Base-by-base conservation (phyloP, 257 asterid species). In the Plantago elongata region DNA sequence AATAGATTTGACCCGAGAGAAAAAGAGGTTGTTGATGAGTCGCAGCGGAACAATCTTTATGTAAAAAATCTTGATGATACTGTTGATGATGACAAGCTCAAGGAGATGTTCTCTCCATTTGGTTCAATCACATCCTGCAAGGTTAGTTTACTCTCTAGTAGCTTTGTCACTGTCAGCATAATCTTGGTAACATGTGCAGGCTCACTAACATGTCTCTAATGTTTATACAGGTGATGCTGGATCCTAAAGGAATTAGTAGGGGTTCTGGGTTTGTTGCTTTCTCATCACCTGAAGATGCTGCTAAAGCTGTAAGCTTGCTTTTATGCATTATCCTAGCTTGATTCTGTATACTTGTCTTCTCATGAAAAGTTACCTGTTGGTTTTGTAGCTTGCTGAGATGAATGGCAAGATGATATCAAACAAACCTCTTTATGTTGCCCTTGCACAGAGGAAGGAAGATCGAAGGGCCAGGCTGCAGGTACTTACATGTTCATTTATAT, bases 251-350 rank as follows among this genome's bases (percentile, higher is more conserved):
- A 48, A 76, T 80, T 56, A 91, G 98, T 85, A 79, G 85, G 66
- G 98, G 98, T 18, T 91, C 94, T 14, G 98, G 95, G n/a, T 91
- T 91, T 86, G 98, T 91, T 72, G 95, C 96, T 34, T 91, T 86
- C 71, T 78, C 94, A 68, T 80, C 90, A 8, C 87, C 96, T 17
- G 95, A 88, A 60, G 96, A 88, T 73, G 90, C 96, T 62, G 78
- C 98, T 48, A 78, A 81, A 83, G 98, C 98, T 45, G 98, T 91
- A 61, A 78, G 93, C 72, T 57, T 30, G 16, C 30, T 38, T 48
- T 9, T 22, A 10, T 64, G 22, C 47, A 49, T 18, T 43, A 60
- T 50, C 38, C 13, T 16, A 37, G 4, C 60, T 9, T 67, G 15
- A 30, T 49, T 8, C 5, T 5, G 2, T 15, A 15, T 44, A 43